Base-by-base conservation (phyloP, 1,284 basidiomycete species). In the Nidula niveotomentosa region DNA sequence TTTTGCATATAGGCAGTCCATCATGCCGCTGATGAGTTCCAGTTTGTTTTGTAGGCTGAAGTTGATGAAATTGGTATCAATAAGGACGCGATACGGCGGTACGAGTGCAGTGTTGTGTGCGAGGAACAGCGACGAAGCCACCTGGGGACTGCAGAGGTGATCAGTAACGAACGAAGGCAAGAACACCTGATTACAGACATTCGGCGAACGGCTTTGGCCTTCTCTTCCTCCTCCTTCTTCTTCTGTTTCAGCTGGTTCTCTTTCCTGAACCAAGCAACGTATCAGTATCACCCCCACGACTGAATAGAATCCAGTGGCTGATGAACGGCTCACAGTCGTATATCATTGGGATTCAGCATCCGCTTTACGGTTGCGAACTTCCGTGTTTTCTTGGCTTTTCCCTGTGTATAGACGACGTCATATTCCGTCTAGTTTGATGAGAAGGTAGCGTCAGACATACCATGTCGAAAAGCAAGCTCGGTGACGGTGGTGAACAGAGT, bases 61-160 rank as follows among this genome's bases (percentile, higher is more conserved):
- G 70, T 99, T 99, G 81, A 99, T 98, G 68, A 99, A 99, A 72
- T 99, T 99, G 67, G 97, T 99, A 74, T 99, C 97, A 55, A 99
- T 94, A 45, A 99, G 84, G 8, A 99, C 93, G 30, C 96, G 88
- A 70, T 99, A 99, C 0, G 97, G 97, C 0, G 97, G 97, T 0
- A 94, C 96, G 35, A 99, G 89, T 9, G 96, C 91, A 13, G 92
- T 90, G 71, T 99, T 99, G 71, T 99, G 97, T 18, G 92, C 88
- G 56, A 99, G 82, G 80, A 99, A 99, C 62, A 99, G 83, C 8
- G 93, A 94, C 8, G 94, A 94, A 4, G 94, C 90, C 15, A 92
- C 81, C 63, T 90, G 89, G 6, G 91, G 84, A 49, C 92, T 94
- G 65, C 53, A 49, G 49, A 49, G 59, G 61, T n/a, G 48, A 36